Evolutionary conservation across 441 rosid genomes (phyloP), one percentile per base, ranked within the genome.

Genomic region (Populus tomentosa): DNA sequence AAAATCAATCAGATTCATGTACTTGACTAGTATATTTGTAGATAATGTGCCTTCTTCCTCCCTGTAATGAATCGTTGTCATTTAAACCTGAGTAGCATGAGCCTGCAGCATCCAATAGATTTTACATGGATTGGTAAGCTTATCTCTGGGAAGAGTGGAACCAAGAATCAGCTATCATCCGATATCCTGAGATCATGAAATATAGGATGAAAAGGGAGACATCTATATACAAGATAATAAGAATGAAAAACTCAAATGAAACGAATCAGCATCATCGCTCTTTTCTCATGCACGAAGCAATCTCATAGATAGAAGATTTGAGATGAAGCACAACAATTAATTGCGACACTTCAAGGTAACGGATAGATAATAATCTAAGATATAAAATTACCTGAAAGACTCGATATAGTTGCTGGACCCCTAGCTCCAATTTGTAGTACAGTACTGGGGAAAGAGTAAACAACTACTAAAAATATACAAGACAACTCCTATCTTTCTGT

Each of bases 401-500:
- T 32, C 73, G 53, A 56, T 21, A 70, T 67, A 36, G 70, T 61
- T 53, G 69, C 38, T 72, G 71, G 53, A 72, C 59, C 78, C 67
- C 67, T 75, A 63, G 71, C 77, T 80, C 78, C 72, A 67, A 28
- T 61, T 56, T 76, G 77, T 61, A 53, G 18, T 36, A 53, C 67
- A 3, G 67, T 64, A 46, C 64, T 16, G 50, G 46, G 65, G 72
- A 75, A 38, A 72, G 28, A 63, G 62, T 63, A 62, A 72, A 72
- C 66, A 70, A 36, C 62, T 69, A 35, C 59, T 32, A 69, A 33
- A 69, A 50, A 46, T 13, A 33, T 11, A 73, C 1, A n/a, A 13
- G 61, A 63, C 74, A 74, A n/a, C 7, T 67, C 32, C 86, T 81
- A 89, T 84, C 95, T 80, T 81, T 86, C 84, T 71, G 80, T 75